phyloP scores from a whole-genome alignment of 2,329 filamentous ascomycete species.

The Fusarium avenaceum region DNA sequence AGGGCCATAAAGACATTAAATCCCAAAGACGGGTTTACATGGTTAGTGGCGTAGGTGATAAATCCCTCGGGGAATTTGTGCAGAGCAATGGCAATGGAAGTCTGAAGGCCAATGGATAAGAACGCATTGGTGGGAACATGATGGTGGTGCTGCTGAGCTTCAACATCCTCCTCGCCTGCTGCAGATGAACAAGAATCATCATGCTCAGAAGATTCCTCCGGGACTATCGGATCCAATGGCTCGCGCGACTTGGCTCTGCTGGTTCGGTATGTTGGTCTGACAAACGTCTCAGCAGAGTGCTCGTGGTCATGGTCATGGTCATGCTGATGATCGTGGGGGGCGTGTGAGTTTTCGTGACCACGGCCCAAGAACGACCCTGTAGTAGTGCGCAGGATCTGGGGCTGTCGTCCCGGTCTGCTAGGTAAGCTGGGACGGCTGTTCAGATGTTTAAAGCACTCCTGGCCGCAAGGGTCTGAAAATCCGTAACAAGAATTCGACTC shows the following conservation, averaged over 20 bases:
- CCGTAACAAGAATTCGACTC: slow-evolving; percentile 72
- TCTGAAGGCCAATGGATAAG: slow-evolving; percentile 94
- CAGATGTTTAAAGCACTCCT: slow-evolving; percentile 74
- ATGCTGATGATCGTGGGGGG: slow-evolving; percentile 44
- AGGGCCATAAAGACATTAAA: slow-evolving; percentile 94
- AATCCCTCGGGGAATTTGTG: slow-evolving; percentile 93
- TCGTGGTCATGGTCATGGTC: slow-evolving; percentile 46
- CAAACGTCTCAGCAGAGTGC: slow-evolving; percentile 43
- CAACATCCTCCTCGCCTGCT: slow-evolving; percentile 60
- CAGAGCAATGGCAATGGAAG: slow-evolving; percentile 91
- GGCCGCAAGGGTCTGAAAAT: slow-evolving; percentile 74
- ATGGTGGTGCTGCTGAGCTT: slow-evolving; percentile 80
- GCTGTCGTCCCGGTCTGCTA: slow-evolving; percentile 50
- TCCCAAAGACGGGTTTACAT: slow-evolving; percentile 89
- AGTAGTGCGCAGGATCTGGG: slow-evolving; percentile 59
- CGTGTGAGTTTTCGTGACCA: slow-evolving; percentile 48
- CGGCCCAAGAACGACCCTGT: slow-evolving; percentile 54
- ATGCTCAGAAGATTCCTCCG: slow-evolving; percentile 44
- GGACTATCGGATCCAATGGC: slow-evolving; percentile 48
- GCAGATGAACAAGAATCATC: slow-evolving; percentile 48
- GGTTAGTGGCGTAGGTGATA: slow-evolving; percentile 96
- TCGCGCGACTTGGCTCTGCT: slow-evolving; percentile 59
- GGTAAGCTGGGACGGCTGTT: slow-evolving; percentile 54
- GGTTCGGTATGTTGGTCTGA: slow-evolving; percentile 54
- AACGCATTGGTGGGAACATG: slow-evolving; percentile 96